phyloP scores from a whole-genome alignment of 805 yeast species.

The Saccharomycopsis sp. region DNA sequence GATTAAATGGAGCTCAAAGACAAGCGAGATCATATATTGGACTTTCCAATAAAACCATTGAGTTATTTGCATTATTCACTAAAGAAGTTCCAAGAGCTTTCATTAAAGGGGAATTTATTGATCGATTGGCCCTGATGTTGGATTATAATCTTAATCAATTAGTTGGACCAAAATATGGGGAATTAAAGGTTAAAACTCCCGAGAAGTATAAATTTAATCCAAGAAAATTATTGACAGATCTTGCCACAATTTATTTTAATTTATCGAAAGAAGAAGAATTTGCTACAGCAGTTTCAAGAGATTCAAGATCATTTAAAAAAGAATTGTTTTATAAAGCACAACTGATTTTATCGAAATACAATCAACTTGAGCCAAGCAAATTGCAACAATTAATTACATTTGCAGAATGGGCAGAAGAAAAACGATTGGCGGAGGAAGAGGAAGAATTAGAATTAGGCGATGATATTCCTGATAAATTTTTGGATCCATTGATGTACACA shows the following conservation, averaged over 20 bases:
- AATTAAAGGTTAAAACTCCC: conserved; percentile 78
- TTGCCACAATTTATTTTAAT: conserved; percentile 72
- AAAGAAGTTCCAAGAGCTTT: conserved; percentile 82
- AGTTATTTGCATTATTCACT: conserved; percentile 73
- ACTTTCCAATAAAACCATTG: conserved; percentile 75
- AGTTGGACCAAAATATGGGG: conserved; percentile 92
- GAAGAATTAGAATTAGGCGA: conserved; percentile 78
- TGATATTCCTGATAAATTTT: conserved; percentile 91
- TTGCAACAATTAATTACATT: conserved; percentile 47
- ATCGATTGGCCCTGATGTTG: conserved; percentile 91
- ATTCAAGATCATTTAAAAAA: conserved; percentile 79
- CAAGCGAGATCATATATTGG: conserved; percentile 79
- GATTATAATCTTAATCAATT: conserved; percentile 86
- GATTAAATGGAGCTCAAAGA: conserved; percentile 57
- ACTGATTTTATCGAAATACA: conserved; percentile 49
- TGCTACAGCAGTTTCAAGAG: conserved; percentile 75
- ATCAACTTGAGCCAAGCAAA: conserved; percentile 48
- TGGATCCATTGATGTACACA: conserved; percentile 95
- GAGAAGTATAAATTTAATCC: conserved; percentile 82
- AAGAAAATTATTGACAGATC: conserved; percentile 54
- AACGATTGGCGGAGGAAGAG: conserved; percentile 58
- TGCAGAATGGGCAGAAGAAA: conserved; percentile 56
- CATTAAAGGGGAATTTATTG: conserved; percentile 82
- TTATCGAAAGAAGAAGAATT: conserved; percentile 60
- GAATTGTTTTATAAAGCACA: conserved; percentile 65